Conservation (phyloP, 768 basidiomycete species). For the Boletus edulis region DNA sequence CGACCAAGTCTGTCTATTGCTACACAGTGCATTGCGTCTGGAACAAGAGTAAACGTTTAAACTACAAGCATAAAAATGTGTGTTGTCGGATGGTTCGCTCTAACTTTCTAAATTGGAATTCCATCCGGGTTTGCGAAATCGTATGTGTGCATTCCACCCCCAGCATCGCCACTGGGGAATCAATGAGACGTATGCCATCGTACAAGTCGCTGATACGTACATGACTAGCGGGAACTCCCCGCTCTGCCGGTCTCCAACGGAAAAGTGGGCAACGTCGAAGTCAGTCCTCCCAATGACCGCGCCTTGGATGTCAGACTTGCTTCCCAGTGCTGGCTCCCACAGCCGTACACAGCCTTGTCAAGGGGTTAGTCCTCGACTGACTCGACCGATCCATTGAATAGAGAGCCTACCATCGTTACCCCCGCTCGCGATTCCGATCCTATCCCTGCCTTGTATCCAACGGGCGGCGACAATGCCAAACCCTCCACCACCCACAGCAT, state of each 20-base stretch:
- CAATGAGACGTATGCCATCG: constrained; percentile 19
- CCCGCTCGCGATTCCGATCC: constrained; percentile 55
- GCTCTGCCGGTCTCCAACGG: constrained; percentile 51
- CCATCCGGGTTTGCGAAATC: constrained; percentile 30
- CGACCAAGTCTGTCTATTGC: not conserved
- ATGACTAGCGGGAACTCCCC: constrained; percentile 58
- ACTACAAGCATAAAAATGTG: constrained; percentile 8
- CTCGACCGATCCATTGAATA: not conserved
- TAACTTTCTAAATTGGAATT: constrained; percentile 11
- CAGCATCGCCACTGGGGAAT: constrained; percentile 43
- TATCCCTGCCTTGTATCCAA: constrained; percentile 47
- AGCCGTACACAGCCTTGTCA: constrained; percentile 62
- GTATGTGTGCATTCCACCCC: constrained; percentile 48
- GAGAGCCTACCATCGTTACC: constrained; percentile 57
- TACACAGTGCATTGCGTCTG: not conserved
- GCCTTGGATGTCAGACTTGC: constrained; percentile 41
- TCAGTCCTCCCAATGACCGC: constrained; percentile 48
- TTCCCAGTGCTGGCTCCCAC: constrained; percentile 57
- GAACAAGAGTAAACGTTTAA: not conserved
- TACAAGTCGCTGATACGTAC: constrained; percentile 39
- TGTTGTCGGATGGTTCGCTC: not conserved
- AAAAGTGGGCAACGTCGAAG: constrained; percentile 58
- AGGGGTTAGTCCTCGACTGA: constrained; percentile 1
- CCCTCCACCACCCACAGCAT: constrained; percentile 23
- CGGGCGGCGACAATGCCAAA: constrained; percentile 52